phyloP scores from a whole-genome alignment of 345 rosid genomes.

The Gossypium anomalum region DNA sequence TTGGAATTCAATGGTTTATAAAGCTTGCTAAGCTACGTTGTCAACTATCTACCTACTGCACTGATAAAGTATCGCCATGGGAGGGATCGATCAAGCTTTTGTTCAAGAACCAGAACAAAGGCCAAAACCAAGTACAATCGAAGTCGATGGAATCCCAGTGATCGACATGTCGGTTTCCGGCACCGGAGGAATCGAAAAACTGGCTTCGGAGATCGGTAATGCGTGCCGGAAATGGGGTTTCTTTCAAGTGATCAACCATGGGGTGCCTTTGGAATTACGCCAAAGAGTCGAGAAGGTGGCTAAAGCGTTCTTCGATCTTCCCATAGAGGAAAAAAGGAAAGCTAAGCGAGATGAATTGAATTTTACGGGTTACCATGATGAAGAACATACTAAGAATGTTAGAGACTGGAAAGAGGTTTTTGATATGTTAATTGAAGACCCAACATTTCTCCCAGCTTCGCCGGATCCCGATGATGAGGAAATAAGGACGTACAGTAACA shows the following conservation, averaged over 20 bases:
- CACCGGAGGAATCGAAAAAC: conserved; percentile 15
- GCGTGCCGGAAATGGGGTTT: conserved; percentile 62
- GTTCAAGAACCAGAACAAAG: conserved; percentile 42
- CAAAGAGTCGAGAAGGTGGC: conserved; percentile 29
- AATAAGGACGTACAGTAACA: conserved; percentile 35
- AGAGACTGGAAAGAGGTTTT: conserved; percentile 72
- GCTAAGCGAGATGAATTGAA: conserved; percentile 48
- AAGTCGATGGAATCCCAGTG: conserved; percentile 44
- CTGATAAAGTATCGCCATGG: conserved; percentile 16
- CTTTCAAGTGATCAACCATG: conserved; percentile 50
- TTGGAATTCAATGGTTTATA: neutral
- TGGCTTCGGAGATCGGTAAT: conserved; percentile 36
- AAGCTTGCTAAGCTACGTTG: neutral
- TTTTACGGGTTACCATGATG: conserved; percentile 53
- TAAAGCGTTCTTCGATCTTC: conserved; percentile 41
- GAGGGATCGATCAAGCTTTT: conserved; percentile 39
- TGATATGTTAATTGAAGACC: conserved; percentile 46
- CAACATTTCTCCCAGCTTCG: conserved; percentile 46
- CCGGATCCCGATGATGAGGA: conserved; percentile 33
- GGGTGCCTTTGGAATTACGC: conserved; percentile 35
- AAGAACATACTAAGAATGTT: conserved; percentile 61
- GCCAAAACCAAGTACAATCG: conserved; percentile 19
- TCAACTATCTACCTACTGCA: neutral
- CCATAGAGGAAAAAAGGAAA: conserved; percentile 46
- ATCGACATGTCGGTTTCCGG: conserved; percentile 36